phyloP scores from a whole-genome alignment of 805 yeast genomes.

The Wickerhamiella siamensis region DNA sequence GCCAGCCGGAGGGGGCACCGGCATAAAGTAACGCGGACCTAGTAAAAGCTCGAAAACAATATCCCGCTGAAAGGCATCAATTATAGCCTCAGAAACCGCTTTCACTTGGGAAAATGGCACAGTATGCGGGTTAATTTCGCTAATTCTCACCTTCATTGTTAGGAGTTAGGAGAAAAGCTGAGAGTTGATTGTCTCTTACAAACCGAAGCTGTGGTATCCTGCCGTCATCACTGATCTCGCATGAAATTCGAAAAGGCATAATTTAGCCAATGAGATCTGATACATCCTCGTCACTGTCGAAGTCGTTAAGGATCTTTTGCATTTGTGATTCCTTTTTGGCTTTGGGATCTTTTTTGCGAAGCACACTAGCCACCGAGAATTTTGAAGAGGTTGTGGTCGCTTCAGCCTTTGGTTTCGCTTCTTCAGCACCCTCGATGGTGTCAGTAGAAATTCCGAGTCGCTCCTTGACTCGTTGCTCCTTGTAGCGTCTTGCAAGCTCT shows the following conservation, averaged over 20 bases:
- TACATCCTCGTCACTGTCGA: conserved; percentile 25
- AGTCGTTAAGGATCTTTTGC: conserved; percentile 15
- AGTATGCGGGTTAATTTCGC: background rate
- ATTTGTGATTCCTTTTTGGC: conserved; percentile 8
- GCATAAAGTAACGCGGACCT: background rate
- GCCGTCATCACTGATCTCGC: too few species aligned
- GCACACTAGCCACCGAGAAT: conserved; percentile 7
- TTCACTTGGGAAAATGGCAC: background rate
- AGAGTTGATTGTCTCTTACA: too few species aligned
- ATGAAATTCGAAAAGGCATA: too few species aligned
- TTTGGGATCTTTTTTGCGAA: conserved; percentile 5
- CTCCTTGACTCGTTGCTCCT: conserved; percentile 19
- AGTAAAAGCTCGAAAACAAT: background rate
- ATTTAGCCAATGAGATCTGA: conserved; percentile 16
- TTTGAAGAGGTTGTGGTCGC: conserved; percentile 1
- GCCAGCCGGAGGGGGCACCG: background rate
- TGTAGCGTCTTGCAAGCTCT: conserved; percentile 15
- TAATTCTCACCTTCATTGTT: background rate
- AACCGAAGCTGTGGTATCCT: too few species aligned
- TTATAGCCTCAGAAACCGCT: background rate
- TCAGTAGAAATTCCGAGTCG: conserved; percentile 13
- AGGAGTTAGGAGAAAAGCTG: too few species aligned
- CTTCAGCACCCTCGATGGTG: conserved; percentile 6
- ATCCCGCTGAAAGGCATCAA: background rate
- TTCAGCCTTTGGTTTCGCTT: conserved; percentile 2